Evolutionary conservation across 768 basidiomycete species (phyloP).

Genomic region (Vararia minispora): DNA sequence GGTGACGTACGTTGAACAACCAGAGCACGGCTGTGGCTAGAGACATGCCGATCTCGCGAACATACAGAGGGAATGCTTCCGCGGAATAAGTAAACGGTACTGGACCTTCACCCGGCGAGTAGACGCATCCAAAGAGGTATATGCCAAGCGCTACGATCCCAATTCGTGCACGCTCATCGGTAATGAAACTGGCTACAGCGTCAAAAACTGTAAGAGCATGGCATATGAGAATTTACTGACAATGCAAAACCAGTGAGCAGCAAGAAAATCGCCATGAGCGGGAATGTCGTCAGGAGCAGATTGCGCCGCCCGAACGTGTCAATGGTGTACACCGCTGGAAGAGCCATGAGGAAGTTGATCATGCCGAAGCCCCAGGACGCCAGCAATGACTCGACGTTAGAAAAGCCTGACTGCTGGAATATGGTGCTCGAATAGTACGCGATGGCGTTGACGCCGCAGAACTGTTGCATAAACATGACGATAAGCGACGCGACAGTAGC

Average conservation of each 20-base stretch:
- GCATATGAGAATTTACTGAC: constrained; percentile 14
- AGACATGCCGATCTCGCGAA: constrained; percentile 68
- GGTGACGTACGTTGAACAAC: constrained; percentile 37
- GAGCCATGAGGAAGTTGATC: constrained; percentile 27
- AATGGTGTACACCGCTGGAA: constrained; percentile 37
- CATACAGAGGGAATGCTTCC: constrained; percentile 77
- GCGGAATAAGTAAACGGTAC: constrained; percentile 69
- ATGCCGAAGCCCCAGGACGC: constrained; percentile 47
- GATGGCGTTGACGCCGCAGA: constrained; percentile 69
- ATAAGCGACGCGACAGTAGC: constrained; percentile 48
- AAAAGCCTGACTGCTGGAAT: constrained; percentile 49
- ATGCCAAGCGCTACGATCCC: constrained; percentile 40
- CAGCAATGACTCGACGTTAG: constrained; percentile 37
- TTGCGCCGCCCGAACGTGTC: constrained; percentile 52
- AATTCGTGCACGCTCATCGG: constrained; percentile 26
- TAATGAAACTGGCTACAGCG: constrained; percentile 21
- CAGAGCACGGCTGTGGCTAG: constrained; percentile 52
- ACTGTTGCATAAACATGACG: constrained; percentile 71
- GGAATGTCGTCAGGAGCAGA: constrained; percentile 40
- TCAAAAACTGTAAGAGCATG: background rate
- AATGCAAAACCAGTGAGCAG: constrained; percentile 37
- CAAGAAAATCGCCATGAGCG: constrained; percentile 36
- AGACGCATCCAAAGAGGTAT: constrained; percentile 51
- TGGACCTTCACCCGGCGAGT: constrained; percentile 78
- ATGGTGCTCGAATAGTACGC: constrained; percentile 74